Base-by-base conservation (phyloP, 164 flowering plant species). In the Liriodendron chinense region DNA sequence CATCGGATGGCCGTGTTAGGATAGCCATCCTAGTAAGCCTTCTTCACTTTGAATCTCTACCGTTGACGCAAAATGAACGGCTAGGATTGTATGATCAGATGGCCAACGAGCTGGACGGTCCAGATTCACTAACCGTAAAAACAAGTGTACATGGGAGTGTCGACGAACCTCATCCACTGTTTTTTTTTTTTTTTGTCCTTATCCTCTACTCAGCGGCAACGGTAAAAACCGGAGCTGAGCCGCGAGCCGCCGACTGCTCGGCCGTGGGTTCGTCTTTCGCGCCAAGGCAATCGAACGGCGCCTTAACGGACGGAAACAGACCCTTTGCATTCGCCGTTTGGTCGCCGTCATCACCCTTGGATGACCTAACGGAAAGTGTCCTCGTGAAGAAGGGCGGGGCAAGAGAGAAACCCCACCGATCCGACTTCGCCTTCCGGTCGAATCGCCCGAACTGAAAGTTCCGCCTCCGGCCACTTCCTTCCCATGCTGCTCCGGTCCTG, bases 401-500 rank as follows among this genome's bases (percentile, higher is more conserved):
- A 78, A 72, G 78, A 1, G 83, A 70, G 71, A 90, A 86, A 0
- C 73, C 79, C 94, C 92, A 91, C 77, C 91, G 84, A 64, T 92
- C 94, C 8, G 92, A 86, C 63, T 78, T 82, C 6, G 26, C 69
- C 47, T 21, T n/a, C 72, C 72, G 73, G 70, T 82, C 85, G 62
- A 75, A 25, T 69, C 83, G 68, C 56, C 75, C 79, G 14, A 53
- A 13, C 78, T 73, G 56, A 21, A 28, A 68, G 18, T 22, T 47
- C 78, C 70, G 77, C 57, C 86, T 84, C 34, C 88, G 61, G 10
- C 83, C 78, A 23, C 89, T 84, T 1, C 74, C 68, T 64, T 24
- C 78, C 74, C 22, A 73, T 12, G 26, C 73, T 47, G 26, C 63
- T 62, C 61, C 86, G 73, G 62, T 77, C 80, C 18, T 53, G 0